Evolutionary conservation across 805 yeast genomes (phyloP).

Genomic region (Wickerhamomyces chambardii): DNA sequence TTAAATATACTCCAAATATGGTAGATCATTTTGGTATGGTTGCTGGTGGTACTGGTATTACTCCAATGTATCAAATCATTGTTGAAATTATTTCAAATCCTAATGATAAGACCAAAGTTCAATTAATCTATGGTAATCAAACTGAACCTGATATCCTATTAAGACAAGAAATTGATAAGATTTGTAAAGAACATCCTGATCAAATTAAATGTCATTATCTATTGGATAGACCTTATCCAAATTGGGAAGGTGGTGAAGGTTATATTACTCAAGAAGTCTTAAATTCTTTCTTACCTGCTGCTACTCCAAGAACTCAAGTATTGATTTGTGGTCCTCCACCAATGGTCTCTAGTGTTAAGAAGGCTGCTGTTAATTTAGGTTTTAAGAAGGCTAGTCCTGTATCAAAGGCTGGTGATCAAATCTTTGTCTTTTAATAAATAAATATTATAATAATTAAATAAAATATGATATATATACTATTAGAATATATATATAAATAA

Average conservation of each 20-base stretch:
- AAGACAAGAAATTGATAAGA: conserved; percentile 67
- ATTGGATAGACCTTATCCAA: conserved; percentile 57
- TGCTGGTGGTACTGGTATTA: conserved; percentile 95
- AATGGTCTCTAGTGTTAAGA: conserved; percentile 80
- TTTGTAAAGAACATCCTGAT: conserved; percentile 47
- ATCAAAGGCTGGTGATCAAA: conserved; percentile 83
- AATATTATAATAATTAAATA: too few species aligned
- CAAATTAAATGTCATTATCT: conserved; percentile 62
- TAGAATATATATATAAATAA: too few species aligned
- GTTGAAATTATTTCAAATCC: conserved; percentile 75
- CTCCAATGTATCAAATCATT: conserved; percentile 92
- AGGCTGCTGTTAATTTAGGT: conserved; percentile 63
- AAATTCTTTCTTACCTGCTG: conserved; percentile 50
- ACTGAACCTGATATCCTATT: conserved; percentile 73
- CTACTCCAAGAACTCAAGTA: conserved; percentile 54
- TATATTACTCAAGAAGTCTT: conserved; percentile 72
- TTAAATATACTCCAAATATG: conserved; percentile 76
- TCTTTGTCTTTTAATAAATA: conserved; percentile 61
- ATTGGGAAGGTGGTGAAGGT: conserved; percentile 76
- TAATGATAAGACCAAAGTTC: conserved; percentile 66
- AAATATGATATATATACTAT: too few species aligned
- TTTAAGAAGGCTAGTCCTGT: conserved; percentile 81
- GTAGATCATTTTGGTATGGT: conserved; percentile 73
- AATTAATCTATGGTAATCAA: conserved; percentile 75
- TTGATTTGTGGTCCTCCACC: conserved; percentile 93